Evolutionary conservation across 164 flowering plant genomes (phyloP).

Genomic region (Paratinospora sagittata): DNA sequence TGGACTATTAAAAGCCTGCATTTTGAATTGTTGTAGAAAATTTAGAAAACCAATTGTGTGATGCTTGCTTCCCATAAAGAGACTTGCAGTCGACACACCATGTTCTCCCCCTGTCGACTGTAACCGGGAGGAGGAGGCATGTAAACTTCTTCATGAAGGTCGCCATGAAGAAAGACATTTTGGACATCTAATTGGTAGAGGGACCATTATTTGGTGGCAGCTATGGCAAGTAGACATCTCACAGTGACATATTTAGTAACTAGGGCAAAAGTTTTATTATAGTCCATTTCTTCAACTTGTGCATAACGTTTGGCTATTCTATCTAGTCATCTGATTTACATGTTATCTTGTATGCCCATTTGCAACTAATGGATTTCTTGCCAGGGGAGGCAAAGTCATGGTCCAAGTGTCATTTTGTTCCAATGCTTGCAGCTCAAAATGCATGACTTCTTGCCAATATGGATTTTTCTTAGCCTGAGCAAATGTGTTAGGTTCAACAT

Average conservation of each 20-base stretch:
- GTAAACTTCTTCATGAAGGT: not conserved
- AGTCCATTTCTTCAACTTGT: not conserved
- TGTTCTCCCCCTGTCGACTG: not conserved
- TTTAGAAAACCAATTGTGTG: not conserved
- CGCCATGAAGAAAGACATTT: not conserved
- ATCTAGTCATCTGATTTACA: not conserved
- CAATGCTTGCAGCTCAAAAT: no score
- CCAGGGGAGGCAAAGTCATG: no score
- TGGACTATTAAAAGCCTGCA: no score
- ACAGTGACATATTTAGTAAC: not conserved
- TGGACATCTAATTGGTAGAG: not conserved
- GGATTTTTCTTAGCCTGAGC: no score
- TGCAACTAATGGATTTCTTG: no score
- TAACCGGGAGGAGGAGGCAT: not conserved
- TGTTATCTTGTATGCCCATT: no score
- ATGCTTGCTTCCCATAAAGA: not conserved
- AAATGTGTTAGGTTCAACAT: no score
- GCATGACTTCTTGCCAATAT: no score
- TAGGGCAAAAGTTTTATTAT: not conserved
- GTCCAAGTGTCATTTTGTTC: no score
- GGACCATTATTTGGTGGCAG: not conserved
- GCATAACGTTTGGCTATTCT: not conserved
- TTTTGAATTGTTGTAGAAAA: no score
- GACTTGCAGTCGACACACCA: slow-evolving; percentile 2
- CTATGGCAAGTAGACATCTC: not conserved